Evolutionary conservation across 495 filamentous ascomycete genomes (phyloP).

Genomic region (Penicillium canescens): DNA sequence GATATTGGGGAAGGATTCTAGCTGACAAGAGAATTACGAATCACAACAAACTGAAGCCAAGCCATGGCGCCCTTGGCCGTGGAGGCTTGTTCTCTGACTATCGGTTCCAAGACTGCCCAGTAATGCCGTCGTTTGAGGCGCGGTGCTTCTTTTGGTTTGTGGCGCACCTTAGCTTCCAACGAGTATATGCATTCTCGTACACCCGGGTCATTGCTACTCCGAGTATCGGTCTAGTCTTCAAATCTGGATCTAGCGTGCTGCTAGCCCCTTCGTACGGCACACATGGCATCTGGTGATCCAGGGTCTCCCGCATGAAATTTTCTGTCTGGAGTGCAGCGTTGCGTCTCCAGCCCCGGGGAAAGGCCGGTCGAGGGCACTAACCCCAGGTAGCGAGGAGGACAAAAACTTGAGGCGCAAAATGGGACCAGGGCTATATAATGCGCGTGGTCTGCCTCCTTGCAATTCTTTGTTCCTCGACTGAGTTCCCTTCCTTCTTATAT

Average conservation of each 20-base stretch:
- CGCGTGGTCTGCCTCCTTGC: background rate
- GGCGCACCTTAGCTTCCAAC: constrained; percentile 16
- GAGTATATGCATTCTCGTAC: constrained; percentile 6
- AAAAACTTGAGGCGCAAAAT: background rate
- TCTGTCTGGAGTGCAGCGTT: constrained; percentile 2
- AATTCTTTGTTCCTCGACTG: background rate
- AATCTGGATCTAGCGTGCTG: constrained; percentile 12
- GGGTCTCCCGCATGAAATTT: constrained; percentile 4
- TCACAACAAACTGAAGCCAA: background rate
- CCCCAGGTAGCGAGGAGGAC: constrained; percentile 4
- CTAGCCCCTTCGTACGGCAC: constrained; percentile 6
- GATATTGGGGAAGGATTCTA: background rate
- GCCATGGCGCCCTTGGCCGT: constrained; percentile 1
- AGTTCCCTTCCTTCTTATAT: constrained; percentile 3
- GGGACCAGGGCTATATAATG: constrained; percentile 11
- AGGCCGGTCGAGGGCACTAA: constrained; percentile 2
- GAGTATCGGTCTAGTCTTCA: constrained; percentile 10
- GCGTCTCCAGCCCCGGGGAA: constrained; percentile 4
- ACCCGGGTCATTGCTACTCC: constrained; percentile 13
- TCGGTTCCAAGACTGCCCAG: constrained; percentile 10
- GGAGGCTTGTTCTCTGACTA: constrained; percentile 12
- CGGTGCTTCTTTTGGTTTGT: constrained; percentile 20
- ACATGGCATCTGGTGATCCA: constrained; percentile 8
- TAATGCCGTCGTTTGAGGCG: constrained; percentile 8
- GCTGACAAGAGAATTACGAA: constrained; percentile 6